Conservation (phyloP, 306 rosid genomes). For the Glycine soja region DNA sequence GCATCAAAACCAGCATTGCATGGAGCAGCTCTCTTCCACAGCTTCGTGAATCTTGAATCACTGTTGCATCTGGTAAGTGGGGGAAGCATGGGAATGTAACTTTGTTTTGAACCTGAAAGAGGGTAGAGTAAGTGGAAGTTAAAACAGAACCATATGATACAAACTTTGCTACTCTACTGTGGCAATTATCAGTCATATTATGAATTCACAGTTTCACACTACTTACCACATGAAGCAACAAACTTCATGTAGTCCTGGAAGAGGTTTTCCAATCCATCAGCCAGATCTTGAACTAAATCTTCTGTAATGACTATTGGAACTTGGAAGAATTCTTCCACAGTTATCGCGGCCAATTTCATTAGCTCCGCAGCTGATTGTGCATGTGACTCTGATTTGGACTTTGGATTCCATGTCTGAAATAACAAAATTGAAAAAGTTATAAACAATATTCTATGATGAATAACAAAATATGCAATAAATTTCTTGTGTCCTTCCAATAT, state of each 20-base stretch:
- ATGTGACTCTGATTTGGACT: conserved; percentile 77
- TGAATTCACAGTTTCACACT: conserved; percentile 24
- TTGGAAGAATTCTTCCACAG: conserved; percentile 72
- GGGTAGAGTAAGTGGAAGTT: neutral
- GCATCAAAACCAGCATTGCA: conserved; percentile 60
- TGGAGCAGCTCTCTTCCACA: conserved; percentile 77
- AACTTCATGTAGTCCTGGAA: conserved; percentile 72
- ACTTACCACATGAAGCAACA: conserved; percentile 84
- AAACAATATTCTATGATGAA: conserved; percentile 2
- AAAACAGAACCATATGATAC: neutral
- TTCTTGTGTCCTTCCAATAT: conserved; percentile 4
- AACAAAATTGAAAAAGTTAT: neutral
- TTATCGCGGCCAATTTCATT: conserved; percentile 57
- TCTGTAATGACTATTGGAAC: conserved; percentile 80
- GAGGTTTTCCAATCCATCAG: conserved; percentile 69
- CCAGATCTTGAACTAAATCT: conserved; percentile 77
- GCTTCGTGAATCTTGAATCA: conserved; percentile 63
- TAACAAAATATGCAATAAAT: neutral
- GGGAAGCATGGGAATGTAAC: conserved; percentile 86
- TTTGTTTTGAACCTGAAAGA: conserved; percentile 78
- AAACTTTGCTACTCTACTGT: neutral
- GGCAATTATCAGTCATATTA: neutral
- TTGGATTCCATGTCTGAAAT: conserved; percentile 90
- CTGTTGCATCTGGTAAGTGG: conserved; percentile 86
- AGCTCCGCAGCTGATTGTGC: conserved; percentile 87